phyloP scores from a whole-genome alignment of 768 basidiomycete genomes.

The Russula earlei region DNA sequence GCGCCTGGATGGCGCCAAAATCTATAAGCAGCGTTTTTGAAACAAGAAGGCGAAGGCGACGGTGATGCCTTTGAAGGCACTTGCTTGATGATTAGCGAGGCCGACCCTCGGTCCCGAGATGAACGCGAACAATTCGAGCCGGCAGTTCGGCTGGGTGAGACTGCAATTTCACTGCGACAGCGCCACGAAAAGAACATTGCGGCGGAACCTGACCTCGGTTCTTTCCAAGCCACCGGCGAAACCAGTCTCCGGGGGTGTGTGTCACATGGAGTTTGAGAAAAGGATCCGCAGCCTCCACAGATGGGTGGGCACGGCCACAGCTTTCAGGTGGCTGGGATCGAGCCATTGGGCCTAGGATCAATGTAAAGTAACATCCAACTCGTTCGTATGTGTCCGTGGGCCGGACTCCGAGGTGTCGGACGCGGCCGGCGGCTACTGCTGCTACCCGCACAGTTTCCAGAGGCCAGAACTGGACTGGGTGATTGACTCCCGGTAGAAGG shows the following conservation, averaged over 20 bases:
- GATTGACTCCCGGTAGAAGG: background rate
- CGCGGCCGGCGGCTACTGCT: no score
- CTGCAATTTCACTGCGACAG: no score
- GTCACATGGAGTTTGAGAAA: no score
- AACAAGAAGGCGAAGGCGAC: no score
- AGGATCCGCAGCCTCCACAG: no score
- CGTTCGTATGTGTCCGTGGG: background rate
- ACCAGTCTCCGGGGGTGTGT: no score
- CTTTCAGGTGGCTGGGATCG: background rate
- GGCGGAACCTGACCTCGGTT: background rate
- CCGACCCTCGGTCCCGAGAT: background rate
- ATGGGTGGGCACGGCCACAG: no score
- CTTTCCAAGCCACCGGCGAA: background rate
- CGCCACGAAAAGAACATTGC: background rate
- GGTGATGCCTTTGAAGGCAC: no score
- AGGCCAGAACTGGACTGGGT: background rate
- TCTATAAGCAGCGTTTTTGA: background rate
- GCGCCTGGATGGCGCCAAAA: background rate
- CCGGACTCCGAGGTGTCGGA: background rate
- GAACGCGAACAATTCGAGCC: background rate
- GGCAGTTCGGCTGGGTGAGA: no score
- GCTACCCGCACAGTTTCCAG: no score
- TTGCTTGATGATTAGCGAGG: background rate
- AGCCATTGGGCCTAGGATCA: background rate
- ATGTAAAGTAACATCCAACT: background rate